Conservation (phyloP, 305 asterid species). For the Fraxinus velutina region DNA sequence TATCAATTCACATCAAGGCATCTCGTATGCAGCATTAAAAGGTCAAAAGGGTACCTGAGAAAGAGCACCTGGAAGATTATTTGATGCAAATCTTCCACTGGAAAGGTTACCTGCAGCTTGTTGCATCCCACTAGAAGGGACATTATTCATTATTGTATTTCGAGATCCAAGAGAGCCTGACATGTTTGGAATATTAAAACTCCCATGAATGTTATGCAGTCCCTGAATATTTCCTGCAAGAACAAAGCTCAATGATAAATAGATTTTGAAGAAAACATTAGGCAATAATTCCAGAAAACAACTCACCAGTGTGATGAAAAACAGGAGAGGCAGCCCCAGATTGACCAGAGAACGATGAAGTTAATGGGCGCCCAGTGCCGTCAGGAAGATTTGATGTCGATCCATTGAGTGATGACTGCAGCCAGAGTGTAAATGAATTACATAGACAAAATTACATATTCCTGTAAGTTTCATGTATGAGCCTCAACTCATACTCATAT, state of each 20-base stretch:
- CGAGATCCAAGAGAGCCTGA: conserved; percentile 89
- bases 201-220: conserved; percentile 82
- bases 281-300: conserved; percentile 28
- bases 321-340: conserved; percentile 91
- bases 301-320: conserved; percentile 79
- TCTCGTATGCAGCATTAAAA: conserved; percentile 22
- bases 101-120: conserved; percentile 78
- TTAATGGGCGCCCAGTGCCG: conserved; percentile 70
- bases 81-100: conserved; percentile 86
- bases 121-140: conserved; percentile 85
- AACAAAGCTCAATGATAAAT: conserved; percentile 24
- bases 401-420: conserved; percentile 86
- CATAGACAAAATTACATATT: neutral
- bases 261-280: conserved; percentile 10
- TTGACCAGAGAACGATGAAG: conserved; percentile 83
- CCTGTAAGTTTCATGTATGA: neutral
- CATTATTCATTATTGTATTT: conserved; percentile 66
- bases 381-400: conserved; percentile 86
- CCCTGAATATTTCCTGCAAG: conserved; percentile 90
- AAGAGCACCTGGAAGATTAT: conserved; percentile 76
- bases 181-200: conserved; percentile 76
- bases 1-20: conserved; percentile 3
- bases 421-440: conserved; percentile 18
- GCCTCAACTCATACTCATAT: conserved; percentile 17
- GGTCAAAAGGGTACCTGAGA: conserved; percentile 61